These are phyloP conservation scores for Eucalyptus tenuipes DNA, from an alignment of 345 rosid species.

Conservation along the genomic window DNA sequence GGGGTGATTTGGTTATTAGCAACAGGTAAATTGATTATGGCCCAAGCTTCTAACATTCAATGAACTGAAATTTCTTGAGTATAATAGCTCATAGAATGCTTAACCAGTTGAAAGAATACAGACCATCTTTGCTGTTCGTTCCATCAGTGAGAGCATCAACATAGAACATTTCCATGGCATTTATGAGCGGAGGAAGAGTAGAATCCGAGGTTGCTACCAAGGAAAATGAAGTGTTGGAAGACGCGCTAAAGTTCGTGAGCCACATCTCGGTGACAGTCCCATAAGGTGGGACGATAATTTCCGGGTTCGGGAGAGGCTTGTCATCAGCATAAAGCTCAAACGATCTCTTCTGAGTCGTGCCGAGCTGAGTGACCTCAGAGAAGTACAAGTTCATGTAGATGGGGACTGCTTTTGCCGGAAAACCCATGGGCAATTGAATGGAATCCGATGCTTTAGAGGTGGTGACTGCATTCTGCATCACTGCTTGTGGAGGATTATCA, in stretches of 20 bases:
- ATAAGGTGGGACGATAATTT: constrained; percentile 14
- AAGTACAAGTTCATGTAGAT: constrained; percentile 24
- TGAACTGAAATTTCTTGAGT: not conserved
- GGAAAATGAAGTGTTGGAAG: constrained; percentile 15
- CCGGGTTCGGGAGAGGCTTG: not conserved
- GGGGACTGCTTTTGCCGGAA: constrained; percentile 3
- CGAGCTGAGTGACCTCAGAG: constrained; percentile 25
- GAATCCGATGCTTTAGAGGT: not conserved
- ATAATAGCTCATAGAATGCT: not conserved
- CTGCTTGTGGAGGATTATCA: constrained; percentile 21
- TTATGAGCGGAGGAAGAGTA: constrained; percentile 35
- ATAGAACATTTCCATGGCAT: constrained; percentile 24
- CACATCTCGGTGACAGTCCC: not conserved
- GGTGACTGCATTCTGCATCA: constrained; percentile 18
- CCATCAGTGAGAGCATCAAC: constrained; percentile 13
- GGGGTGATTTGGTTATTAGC: not conserved
- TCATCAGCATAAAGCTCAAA: constrained; percentile 5
- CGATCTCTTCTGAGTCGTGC: constrained; percentile 17
- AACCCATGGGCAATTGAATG: not conserved
- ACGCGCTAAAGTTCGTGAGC: not conserved
- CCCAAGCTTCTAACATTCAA: not conserved
- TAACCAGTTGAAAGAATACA: not conserved
- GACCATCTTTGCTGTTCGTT: constrained; percentile 19
- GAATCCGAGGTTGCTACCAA: constrained; percentile 17
- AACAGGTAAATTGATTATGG: not conserved